Percentiles rank a stretch among this genome's conserved stretches.
phyloP scores from a whole-genome alignment of 2,329 filamentous ascomycete genomes.

The Aspergillus jensenii region DNA sequence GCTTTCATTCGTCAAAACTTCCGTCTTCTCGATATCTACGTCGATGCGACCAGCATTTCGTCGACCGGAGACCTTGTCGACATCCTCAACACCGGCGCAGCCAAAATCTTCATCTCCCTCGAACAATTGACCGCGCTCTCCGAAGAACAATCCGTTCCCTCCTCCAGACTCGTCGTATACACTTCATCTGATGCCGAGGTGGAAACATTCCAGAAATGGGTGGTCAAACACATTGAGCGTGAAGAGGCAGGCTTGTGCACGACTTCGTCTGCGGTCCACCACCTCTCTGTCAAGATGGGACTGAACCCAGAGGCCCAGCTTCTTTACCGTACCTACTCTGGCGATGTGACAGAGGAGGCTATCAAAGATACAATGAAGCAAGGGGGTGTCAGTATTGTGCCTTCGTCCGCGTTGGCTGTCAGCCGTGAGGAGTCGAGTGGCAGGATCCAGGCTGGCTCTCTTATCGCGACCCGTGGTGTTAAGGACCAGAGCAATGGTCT shows the following conservation, averaged over 20 bases:
- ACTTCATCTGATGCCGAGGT: constrained; percentile 43
- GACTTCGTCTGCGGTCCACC: constrained; percentile 38
- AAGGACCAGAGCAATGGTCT: constrained; percentile 82
- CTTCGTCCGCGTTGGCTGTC: constrained; percentile 68
- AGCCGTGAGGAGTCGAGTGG: constrained; percentile 59
- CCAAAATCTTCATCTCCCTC: constrained; percentile 77
- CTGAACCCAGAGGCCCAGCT: constrained; percentile 41
- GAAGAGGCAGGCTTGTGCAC: constrained; percentile 37
- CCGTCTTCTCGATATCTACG: constrained; percentile 61
- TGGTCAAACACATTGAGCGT: constrained; percentile 36
- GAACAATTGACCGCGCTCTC: constrained; percentile 63
- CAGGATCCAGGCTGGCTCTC: constrained; percentile 65
- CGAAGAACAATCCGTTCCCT: constrained; percentile 51
- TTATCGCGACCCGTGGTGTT: constrained; percentile 73
- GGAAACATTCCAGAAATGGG: constrained; percentile 41
- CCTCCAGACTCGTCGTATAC: constrained; percentile 58
- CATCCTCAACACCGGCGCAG: constrained; percentile 80
- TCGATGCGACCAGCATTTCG: constrained; percentile 71
- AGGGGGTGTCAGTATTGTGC: constrained; percentile 69
- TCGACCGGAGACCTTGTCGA: constrained; percentile 72
- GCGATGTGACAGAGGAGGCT: constrained; percentile 45
- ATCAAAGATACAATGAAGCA: constrained; percentile 50
- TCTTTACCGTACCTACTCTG: constrained; percentile 39
- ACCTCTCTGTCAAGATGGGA: constrained; percentile 38
- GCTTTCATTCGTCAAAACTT: constrained; percentile 59